Evolutionary conservation across 2,329 filamentous ascomycete species (phyloP).

Genomic region (Bipolaris cookei): DNA sequence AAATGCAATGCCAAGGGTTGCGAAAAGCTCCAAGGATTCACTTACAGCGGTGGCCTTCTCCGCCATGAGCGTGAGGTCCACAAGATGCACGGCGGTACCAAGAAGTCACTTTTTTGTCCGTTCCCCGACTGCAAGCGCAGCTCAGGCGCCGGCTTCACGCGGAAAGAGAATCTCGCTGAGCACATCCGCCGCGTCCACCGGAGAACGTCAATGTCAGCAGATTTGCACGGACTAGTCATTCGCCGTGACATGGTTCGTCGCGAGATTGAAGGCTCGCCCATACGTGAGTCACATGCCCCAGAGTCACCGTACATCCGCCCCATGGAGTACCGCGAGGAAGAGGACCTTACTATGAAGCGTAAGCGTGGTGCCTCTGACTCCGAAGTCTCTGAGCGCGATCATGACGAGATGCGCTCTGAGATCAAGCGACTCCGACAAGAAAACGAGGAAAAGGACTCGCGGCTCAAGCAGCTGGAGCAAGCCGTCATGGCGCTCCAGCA

Average conservation of each 20-base stretch:
- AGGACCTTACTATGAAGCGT: slow-evolving; percentile 40
- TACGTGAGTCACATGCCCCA: slow-evolving; percentile 31
- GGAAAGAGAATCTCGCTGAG: slow-evolving; percentile 92
- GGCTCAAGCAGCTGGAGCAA: slow-evolving; percentile 45
- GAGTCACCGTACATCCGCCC: slow-evolving; percentile 36
- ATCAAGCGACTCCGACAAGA: slow-evolving; percentile 51
- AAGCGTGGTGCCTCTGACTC: slow-evolving; percentile 42
- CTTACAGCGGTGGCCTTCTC: slow-evolving; percentile 87
- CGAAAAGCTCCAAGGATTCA: slow-evolving; percentile 91
- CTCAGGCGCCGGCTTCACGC: slow-evolving; percentile 85
- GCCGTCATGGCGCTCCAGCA: slow-evolving; percentile 47
- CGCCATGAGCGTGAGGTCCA: slow-evolving; percentile 94
- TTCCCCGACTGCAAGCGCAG: slow-evolving; percentile 88
- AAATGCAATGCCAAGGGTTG: slow-evolving; percentile 83
- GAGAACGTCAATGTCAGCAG: slow-evolving; percentile 45
- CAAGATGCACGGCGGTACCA: slow-evolving; percentile 84
- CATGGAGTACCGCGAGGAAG: slow-evolving; percentile 33
- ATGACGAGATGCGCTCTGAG: slow-evolving; percentile 48
- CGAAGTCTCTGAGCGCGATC: slow-evolving; percentile 30
- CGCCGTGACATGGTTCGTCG: slow-evolving; percentile 30
- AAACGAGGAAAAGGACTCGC: slow-evolving; percentile 51
- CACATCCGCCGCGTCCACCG: slow-evolving; percentile 87
- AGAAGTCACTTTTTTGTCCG: slow-evolving; percentile 85
- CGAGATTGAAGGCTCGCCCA: slow-evolving; percentile 27
- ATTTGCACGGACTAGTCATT: slow-evolving; percentile 44